Conservation (phyloP, 352 stramenopile species). For the Phytopythium mirpurense region DNA sequence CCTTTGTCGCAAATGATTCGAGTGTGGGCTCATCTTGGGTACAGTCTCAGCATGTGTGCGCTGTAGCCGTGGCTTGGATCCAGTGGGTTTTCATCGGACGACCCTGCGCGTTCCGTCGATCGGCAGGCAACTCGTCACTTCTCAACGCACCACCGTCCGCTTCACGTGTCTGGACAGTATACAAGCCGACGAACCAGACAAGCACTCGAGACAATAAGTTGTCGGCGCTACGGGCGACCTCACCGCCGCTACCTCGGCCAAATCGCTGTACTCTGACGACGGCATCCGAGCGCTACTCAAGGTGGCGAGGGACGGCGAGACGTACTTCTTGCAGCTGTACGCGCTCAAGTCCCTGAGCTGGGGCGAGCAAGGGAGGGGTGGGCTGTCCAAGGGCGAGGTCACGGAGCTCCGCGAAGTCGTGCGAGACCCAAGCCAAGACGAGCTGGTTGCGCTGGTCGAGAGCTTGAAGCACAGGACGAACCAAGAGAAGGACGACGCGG, state of each 20-base stretch:
- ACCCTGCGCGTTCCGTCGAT: too few relatives aligned
- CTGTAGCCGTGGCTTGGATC: too few relatives aligned
- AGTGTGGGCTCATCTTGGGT: too few relatives aligned
- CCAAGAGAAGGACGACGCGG: background rate
- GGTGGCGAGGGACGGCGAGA: background rate
- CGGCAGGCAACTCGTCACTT: too few relatives aligned
- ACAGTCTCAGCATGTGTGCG: too few relatives aligned
- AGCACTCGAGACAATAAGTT: too few relatives aligned
- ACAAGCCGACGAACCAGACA: too few relatives aligned
- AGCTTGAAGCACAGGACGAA: background rate
- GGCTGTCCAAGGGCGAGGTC: background rate
- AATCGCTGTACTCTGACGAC: background rate
- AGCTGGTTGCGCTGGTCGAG: background rate
- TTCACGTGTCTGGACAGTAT: too few relatives aligned
- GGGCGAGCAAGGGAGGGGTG: background rate
- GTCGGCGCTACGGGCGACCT: too few relatives aligned
- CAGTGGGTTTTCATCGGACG: too few relatives aligned
- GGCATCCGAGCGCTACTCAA: background rate
- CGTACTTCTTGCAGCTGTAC: constrained; percentile 1
- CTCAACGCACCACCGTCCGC: too few relatives aligned
- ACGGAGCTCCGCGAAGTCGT: background rate
- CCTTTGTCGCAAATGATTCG: too few relatives aligned
- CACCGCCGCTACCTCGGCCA: background rate
- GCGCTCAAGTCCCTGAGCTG: background rate
- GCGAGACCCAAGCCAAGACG: background rate